Base-by-base conservation (phyloP, 352 stramenopile species). In the Aphanomyces euteiches region DNA sequence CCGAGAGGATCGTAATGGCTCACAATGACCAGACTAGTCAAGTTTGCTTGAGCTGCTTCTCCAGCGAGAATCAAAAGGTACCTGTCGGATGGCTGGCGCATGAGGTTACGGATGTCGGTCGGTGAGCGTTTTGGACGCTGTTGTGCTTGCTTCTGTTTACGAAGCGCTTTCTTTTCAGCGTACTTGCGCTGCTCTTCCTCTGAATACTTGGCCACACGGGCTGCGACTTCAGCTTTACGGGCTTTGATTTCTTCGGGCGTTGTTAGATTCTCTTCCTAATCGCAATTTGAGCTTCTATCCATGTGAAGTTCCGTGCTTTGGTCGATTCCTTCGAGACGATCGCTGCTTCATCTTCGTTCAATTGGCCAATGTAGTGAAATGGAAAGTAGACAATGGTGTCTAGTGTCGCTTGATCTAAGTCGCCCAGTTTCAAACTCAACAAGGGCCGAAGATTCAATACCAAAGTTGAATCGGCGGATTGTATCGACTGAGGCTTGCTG, bases 1-100 rank as follows among this genome's bases (percentile, higher is more conserved):
- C 75, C 77, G 69, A 92, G 87, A 6, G 94, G 90, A 74, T 98
- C 89, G 77, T 96, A 98, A 67, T 93, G 85, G 13, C 81, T 84
- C 17, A 90, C 92, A 57, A 99, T 92, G 58, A 98, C 82, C 40
- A 99, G 74, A 47, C 54, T 61, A 61, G 54, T 43, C 5, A 61
- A 19, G 54, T 12, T 75, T 79, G 28, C 28, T 28, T 28, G 69
- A 89, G 79, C 54, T 74, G 81, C 53, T 80, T 72, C 59, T 71
- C 59, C n/a, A 69, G 21, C 72, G 6, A 19, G 59, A 67, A 12
- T 43, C 57, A n/a, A 12, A n/a, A 60, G 28, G n/a, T 67, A 67
- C 43, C 81, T 87, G 68, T 95, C 86, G 37, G 82, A 89, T 73
- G 89, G 81, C 50, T 82, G 65, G 21, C 85, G 81, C 7, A 95